Evolutionary conservation across 75 land plant species (phyloP), one percentile per base, ranked within the genome.

Genomic region (Cupressus sempervirens): DNA sequence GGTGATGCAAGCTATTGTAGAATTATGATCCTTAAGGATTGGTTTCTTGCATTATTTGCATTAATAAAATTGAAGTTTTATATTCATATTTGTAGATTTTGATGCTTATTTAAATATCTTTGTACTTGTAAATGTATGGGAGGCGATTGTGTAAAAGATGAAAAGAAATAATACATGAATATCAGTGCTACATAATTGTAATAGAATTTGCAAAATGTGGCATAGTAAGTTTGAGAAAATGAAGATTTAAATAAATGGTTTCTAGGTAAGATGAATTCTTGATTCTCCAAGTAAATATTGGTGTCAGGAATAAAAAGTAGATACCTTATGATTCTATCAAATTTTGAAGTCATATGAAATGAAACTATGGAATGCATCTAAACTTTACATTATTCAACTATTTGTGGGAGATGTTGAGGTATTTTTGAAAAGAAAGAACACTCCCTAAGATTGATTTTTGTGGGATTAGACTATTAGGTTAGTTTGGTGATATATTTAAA

Each of bases 21-120:
- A 98, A 98, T 41, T 95, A 86, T 82, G 98, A 98, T 81, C 87
- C 84, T 1, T 92, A 95, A 82, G 99, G 99, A 46, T 82, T 93
- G 84, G 98, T 97, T 32, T 98, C 96, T 23, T 98, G 98, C 23
- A 92, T 98, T 7, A 96, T 95, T 38, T 89, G 92, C 79, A 86
- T 93, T 67, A 90, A 53, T 41, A 98, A 97, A 85, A 83, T 65
- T 67, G 94, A 91, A 84, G 58, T 92, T 62, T 96, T 32, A 72
- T 30, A 13, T 32, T 32, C 35, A 72, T 0, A 30, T 72, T 72
- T 30, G 0, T 29, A 32, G 12, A 68, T 7, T 68, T 68, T 68
- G 73, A 68, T 29, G 73, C 12, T 29, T 68, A 68, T 29, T 26
- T 68, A 68, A n/a, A 10, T 68, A 68, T 68, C 34, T 7, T 29